Conservation (phyloP, 805 yeast genomes). For the Danielia reshetovae region DNA sequence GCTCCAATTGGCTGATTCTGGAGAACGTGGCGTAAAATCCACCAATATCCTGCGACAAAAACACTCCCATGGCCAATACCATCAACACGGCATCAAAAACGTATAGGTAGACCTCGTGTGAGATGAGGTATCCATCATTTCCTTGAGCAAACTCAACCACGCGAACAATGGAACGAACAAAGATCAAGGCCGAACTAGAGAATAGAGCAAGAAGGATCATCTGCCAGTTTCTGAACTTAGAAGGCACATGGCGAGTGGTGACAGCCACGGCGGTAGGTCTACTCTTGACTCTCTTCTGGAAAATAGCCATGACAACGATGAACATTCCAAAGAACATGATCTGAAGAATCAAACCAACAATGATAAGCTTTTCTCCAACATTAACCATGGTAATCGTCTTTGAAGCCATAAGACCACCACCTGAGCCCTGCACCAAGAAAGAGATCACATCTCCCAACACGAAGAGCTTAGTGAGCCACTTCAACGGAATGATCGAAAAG, state of each 20-base stretch:
- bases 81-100: slow-evolving; percentile 26
- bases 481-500: slow-evolving; percentile 16
- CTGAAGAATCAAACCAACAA: slow-evolving; percentile 29
- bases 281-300: slow-evolving; percentile 3
- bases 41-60: neutral
- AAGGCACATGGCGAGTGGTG: neutral
- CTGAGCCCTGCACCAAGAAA: slow-evolving; percentile 25
- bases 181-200: slow-evolving; percentile 15
- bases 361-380: slow-evolving; percentile 19
- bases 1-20: no score
- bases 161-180: slow-evolving; percentile 30
- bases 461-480: slow-evolving; percentile 22
- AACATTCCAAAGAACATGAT: slow-evolving; percentile 26
- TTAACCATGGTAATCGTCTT: no score
- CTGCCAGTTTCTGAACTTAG: slow-evolving; percentile 6
- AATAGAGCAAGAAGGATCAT: slow-evolving; percentile 4
- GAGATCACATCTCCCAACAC: slow-evolving; percentile 28
- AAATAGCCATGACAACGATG: slow-evolving; percentile 15
- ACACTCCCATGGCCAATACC: slow-evolving; percentile 10
- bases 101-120: slow-evolving; percentile 24
- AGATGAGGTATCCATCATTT: slow-evolving; percentile 18
- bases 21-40: no score
- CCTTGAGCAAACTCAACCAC: slow-evolving; percentile 28
- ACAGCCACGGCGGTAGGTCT: neutral
- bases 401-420: slow-evolving; percentile 28